Base-by-base conservation (phyloP, 306 rosid genomes). In the Crotalaria pallida region DNA sequence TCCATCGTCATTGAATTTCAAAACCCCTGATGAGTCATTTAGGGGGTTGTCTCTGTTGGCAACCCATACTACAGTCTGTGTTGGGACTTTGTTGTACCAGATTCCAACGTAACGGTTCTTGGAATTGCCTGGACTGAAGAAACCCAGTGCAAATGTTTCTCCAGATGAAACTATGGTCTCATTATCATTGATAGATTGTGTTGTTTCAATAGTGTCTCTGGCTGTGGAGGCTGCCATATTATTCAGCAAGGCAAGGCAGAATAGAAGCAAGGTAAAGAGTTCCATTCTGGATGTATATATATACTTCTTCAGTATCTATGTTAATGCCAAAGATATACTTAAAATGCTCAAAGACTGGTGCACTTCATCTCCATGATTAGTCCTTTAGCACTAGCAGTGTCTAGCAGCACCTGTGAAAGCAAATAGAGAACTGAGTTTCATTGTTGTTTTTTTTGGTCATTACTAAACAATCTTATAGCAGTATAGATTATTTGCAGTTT, bases 81-180 rank as follows among this genome's bases (percentile, higher is more conserved):
- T 34, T 40, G 77, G 67, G 29, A 55, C 34, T 52, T 65, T 56
- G 40, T 71, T 71, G 21, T 75, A 76, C 83, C 86, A 75, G 29
- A 83, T 79, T 69, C 92, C 92, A 3, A 80, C 33, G 40, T 38
- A 68, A 19, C 75, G 58, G 24, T 31, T 29, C 27, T 23, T 59
- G 24, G 89, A 87, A 21, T 69, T 78, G 7, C 41, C 73, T 44
- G 79, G 84, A 36, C 76, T 78, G 53, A 87, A 87, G 64, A 82
- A 87, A 13, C 92, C 87, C 15, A 87, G 77, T 17, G 78, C 89
- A 15, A 78, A 87, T 13, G 61, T 83, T 18, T 71, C 29, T 0
- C 65, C 48, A 6, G 65, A 10, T 7, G 81, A 77, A 57, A 71
- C 73, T 17, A 77, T 16, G 60, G 58, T 64, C 24, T 71, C 21